A percentile compares a stretch with the other conserved stretches of the same genome.
These are phyloP conservation scores for Pichia thaimueangensis DNA, from an alignment of 805 yeast genomes.

Conservation along the genomic window DNA sequence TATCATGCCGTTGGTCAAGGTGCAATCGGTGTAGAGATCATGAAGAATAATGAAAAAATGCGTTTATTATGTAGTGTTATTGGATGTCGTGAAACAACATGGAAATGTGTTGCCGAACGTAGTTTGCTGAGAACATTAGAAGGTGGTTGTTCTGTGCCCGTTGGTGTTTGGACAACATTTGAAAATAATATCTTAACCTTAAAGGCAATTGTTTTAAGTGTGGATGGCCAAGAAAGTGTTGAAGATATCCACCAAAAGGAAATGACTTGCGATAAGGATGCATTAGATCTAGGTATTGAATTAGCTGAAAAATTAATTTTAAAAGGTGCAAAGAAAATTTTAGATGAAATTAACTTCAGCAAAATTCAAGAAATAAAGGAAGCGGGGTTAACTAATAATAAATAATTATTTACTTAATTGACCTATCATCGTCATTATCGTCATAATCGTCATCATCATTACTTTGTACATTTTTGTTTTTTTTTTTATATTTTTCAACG, in stretches of 20 bases:
- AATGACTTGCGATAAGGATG: slow-evolving; percentile 46
- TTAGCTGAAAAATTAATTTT: slow-evolving; percentile 62
- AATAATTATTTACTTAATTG: too few species aligned
- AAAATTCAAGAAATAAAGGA: slow-evolving; percentile 43
- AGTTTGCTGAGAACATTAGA: slow-evolving; percentile 80
- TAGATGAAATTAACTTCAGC: slow-evolving; percentile 72
- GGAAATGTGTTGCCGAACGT: slow-evolving; percentile 84
- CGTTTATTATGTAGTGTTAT: slow-evolving; percentile 54
- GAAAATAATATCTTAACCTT: slow-evolving; percentile 41
- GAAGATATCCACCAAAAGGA: slow-evolving; percentile 41
- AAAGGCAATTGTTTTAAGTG: slow-evolving; percentile 72
- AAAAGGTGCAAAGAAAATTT: slow-evolving; percentile 76
- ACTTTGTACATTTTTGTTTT: too few species aligned
- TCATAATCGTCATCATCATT: too few species aligned
- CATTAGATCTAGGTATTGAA: slow-evolving; percentile 60
- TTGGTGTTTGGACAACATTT: slow-evolving; percentile 71
- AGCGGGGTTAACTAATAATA: slow-evolving; percentile 28
- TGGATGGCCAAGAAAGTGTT: slow-evolving; percentile 71
- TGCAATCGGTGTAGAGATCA: slow-evolving; percentile 88
- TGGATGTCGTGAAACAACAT: slow-evolving; percentile 57
- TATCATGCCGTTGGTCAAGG: slow-evolving; percentile 99
- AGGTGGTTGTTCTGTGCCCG: slow-evolving; percentile 98
- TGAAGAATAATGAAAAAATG: slow-evolving; percentile 58
- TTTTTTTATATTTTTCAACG: neutral
- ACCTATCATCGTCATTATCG: too few species aligned